Conservation (phyloP, 1,284 basidiomycete genomes). For the Blastosporella zonata region DNA sequence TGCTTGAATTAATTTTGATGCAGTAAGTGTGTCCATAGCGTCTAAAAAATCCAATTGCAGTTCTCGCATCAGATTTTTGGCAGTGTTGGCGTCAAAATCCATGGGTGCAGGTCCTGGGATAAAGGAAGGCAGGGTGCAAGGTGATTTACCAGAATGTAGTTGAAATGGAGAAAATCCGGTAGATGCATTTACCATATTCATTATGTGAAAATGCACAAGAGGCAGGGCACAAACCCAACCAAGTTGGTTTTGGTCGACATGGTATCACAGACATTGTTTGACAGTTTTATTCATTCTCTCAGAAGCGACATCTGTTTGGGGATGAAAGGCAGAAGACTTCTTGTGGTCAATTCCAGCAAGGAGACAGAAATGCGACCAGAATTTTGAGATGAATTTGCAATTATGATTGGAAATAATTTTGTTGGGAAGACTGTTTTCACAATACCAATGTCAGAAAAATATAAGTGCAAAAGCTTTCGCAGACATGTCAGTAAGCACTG, state of each 20-base stretch:
- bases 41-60: background rate
- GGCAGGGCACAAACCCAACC: constrained; percentile 35
- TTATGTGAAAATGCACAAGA: constrained; percentile 35
- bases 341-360: too few relatives aligned
- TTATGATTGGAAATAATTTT: too few relatives aligned
- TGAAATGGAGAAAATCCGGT: background rate
- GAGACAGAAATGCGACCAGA: too few relatives aligned
- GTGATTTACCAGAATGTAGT: background rate
- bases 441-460: too few relatives aligned
- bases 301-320: too few relatives aligned
- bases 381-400: too few relatives aligned
- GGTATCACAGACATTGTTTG: constrained; percentile 4
- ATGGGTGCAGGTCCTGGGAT: background rate
- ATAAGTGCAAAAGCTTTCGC: too few relatives aligned
- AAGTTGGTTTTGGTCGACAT: constrained; percentile 31
- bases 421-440: too few relatives aligned
- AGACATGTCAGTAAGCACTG: too few relatives aligned
- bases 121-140: background rate
- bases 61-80: background rate
- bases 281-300: background rate
- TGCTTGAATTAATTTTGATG: background rate
- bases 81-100: background rate
- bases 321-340: too few relatives aligned
- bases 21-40: constrained; percentile 15
- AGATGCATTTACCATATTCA: constrained; percentile 31